These are phyloP conservation scores for Albophoma yamanashiensis DNA, from an alignment of 2,329 filamentous ascomycete species.

Conservation along the genomic window DNA sequence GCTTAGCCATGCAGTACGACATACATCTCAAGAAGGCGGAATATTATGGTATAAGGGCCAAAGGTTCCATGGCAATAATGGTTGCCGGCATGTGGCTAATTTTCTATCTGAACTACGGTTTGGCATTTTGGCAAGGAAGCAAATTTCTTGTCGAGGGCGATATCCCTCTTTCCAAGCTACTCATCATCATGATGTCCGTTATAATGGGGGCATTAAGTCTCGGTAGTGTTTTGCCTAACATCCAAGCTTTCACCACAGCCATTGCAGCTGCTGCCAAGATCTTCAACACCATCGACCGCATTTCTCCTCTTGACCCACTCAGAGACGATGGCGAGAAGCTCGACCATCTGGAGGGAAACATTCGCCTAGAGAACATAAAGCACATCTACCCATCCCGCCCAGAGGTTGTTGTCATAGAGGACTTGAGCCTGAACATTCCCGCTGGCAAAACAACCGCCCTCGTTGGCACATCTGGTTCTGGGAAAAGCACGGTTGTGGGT, in stretches of 20 bases:
- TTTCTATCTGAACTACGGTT: conserved; percentile 76
- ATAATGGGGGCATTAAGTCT: conserved; percentile 91
- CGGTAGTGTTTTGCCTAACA: conserved; percentile 76
- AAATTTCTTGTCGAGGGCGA: conserved; percentile 58
- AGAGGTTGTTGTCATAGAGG: conserved; percentile 80
- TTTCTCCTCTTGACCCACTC: conserved; percentile 72
- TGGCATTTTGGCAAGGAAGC: conserved; percentile 83
- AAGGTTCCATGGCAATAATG: conserved; percentile 65
- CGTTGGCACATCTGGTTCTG: conserved; percentile 87
- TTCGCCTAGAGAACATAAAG: conserved; percentile 73
- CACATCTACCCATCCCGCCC: conserved; percentile 93
- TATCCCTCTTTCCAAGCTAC: conserved; percentile 56
- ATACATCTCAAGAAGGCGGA: conserved; percentile 62
- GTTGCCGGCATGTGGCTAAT: conserved; percentile 74
- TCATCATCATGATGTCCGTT: conserved; percentile 82
- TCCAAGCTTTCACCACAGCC: conserved; percentile 76
- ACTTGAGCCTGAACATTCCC: conserved; percentile 68
- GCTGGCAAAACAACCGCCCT: conserved; percentile 88
- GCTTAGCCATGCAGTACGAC: conserved; percentile 81
- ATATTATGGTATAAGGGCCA: conserved; percentile 64
- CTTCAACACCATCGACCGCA: conserved; percentile 82
- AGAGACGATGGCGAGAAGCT: conserved; percentile 58
- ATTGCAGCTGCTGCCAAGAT: conserved; percentile 85
- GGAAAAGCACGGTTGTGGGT: conserved; percentile 90
- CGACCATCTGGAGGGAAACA: conserved; percentile 61